phyloP scores from a whole-genome alignment of 768 basidiomycete genomes.

The Boletellus ananiceps region DNA sequence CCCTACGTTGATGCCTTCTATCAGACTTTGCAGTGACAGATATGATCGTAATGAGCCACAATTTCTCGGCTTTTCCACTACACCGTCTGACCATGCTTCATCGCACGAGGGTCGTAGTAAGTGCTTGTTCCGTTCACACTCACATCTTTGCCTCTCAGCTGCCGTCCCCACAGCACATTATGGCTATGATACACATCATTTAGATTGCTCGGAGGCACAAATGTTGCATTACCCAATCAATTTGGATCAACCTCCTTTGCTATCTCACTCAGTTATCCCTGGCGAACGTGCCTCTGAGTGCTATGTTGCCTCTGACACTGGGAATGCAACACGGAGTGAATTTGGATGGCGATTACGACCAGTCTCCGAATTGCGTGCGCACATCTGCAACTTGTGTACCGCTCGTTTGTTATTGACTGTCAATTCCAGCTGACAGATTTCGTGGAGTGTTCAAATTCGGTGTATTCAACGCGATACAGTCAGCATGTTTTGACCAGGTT shows the following conservation, averaged over 20 bases:
- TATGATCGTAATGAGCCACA: neutral
- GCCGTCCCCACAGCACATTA: conserved; percentile 5
- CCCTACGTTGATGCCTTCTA: conserved; percentile 1
- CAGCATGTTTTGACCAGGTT: conserved; percentile 73
- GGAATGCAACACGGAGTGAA: conserved; percentile 31
- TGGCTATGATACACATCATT: neutral
- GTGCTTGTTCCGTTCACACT: neutral
- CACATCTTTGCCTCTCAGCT: neutral
- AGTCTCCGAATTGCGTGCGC: conserved; percentile 68
- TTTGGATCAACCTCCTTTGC: neutral
- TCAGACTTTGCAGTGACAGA: neutral
- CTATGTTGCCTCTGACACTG: neutral
- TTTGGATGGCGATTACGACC: conserved; percentile 56
- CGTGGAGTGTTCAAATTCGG: conserved; percentile 82
- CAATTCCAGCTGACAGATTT: conserved; percentile 67
- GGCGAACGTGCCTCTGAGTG: neutral
- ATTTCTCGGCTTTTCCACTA: neutral
- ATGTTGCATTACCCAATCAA: neutral
- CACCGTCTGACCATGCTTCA: neutral
- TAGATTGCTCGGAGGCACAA: neutral
- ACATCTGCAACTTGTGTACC: neutral
- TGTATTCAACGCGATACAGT: conserved; percentile 90
- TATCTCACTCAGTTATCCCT: neutral
- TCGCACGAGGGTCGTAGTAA: conserved; percentile 1
- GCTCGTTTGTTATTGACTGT: conserved; percentile 3